Percentiles rank a stretch among this genome's conserved stretches.
Conservation (phyloP, 352 stramenopile genomes). For the Paralagenidium karlingii region DNA sequence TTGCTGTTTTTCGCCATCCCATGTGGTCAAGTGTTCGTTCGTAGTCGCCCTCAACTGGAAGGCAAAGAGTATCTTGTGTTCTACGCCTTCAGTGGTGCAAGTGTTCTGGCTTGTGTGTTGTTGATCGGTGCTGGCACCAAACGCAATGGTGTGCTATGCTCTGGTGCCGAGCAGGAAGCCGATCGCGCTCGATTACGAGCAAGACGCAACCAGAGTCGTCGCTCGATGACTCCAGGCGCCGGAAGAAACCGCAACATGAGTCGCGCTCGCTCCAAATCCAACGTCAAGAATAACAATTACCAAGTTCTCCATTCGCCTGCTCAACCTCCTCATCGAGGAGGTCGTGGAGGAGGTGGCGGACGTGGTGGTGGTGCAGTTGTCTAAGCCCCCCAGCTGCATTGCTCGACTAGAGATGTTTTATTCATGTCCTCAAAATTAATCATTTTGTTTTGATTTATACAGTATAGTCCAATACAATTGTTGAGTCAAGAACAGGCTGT, state of each 20-base stretch:
- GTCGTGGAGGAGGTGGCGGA: too few relatives aligned
- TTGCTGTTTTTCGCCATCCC: slow-evolving; percentile 63
- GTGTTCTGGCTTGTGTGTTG: slow-evolving; percentile 23
- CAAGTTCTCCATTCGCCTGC: slow-evolving; percentile 55
- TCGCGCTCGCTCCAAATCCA: slow-evolving; percentile 44
- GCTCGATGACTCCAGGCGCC: slow-evolving; percentile 36
- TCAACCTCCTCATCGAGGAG: too few relatives aligned
- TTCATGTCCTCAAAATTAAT: too few relatives aligned
- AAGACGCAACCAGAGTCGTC: slow-evolving; percentile 31
- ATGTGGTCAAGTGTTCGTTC: slow-evolving; percentile 12
- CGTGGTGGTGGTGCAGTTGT: too few relatives aligned
- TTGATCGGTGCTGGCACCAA: slow-evolving; percentile 39
- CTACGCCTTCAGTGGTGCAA: slow-evolving; percentile 30
- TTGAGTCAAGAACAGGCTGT: too few relatives aligned
- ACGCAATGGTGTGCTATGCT: slow-evolving; percentile 60
- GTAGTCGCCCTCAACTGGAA: slow-evolving; percentile 11
- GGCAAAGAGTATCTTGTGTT: slow-evolving; percentile 42
- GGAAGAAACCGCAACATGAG: slow-evolving; percentile 47
- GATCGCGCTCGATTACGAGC: slow-evolving; percentile 39
- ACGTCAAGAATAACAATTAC: slow-evolving; percentile 65
- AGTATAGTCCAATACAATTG: too few relatives aligned
- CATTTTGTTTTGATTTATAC: too few relatives aligned
- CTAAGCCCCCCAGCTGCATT: too few relatives aligned
- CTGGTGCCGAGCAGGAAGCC: slow-evolving; percentile 35
- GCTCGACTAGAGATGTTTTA: too few relatives aligned